Conservation (phyloP, 345 rosid species). For the Schrenkiella parvula region DNA sequence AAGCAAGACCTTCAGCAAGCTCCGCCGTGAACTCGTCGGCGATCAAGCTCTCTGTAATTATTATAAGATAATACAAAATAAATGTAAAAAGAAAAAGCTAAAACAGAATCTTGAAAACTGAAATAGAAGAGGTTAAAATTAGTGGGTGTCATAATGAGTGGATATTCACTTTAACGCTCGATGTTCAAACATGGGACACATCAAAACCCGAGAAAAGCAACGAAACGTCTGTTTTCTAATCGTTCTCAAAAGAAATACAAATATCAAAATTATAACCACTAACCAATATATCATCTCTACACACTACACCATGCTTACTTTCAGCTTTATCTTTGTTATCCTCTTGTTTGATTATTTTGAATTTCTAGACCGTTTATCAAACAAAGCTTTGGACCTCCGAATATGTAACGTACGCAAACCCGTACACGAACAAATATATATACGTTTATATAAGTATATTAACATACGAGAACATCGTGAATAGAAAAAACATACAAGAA, state of each 20-base stretch:
- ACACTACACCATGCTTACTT: slow-evolving; percentile 10
- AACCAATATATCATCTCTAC: background rate
- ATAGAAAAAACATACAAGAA: background rate
- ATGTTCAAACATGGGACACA: slow-evolving; percentile 38
- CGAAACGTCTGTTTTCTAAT: slow-evolving; percentile 14
- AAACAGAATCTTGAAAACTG: slow-evolving; percentile 24
- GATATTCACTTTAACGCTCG: slow-evolving; percentile 40
- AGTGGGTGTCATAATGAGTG: slow-evolving; percentile 39
- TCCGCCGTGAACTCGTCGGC: slow-evolving; percentile 99
- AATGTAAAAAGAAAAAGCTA: background rate
- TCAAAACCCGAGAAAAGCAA: slow-evolving; percentile 33
- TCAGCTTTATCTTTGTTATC: slow-evolving; percentile 16
- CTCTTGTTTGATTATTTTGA: background rate
- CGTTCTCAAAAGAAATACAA: background rate
- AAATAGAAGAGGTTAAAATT: slow-evolving; percentile 26
- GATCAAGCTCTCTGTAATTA: slow-evolving; percentile 55
- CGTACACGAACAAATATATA: background rate
- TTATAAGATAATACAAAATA: background rate
- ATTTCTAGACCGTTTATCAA: background rate
- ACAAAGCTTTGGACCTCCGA: background rate
- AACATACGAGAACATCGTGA: background rate
- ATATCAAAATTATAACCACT: slow-evolving; percentile 1
- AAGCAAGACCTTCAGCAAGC: slow-evolving; percentile 85
- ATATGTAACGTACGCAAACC: slow-evolving; percentile 2
- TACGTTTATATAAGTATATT: background rate